A percentile compares a stretch with the other conserved stretches of the same genome.
Conservation (phyloP, 768 basidiomycete genomes). For the Gloeostereum incarnatum region DNA sequence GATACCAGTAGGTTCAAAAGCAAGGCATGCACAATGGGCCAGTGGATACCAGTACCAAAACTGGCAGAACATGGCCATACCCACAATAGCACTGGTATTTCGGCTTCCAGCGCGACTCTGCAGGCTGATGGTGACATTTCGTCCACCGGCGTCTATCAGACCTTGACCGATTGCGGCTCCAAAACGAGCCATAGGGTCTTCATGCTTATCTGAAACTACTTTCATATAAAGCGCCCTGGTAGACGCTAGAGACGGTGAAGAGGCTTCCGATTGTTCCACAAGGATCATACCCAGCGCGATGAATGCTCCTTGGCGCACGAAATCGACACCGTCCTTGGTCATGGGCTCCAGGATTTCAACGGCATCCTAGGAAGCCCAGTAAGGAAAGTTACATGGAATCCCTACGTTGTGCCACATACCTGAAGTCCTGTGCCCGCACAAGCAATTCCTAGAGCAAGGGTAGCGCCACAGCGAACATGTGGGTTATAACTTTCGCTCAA, state of each 20-base stretch:
- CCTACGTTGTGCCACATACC: too few species aligned
- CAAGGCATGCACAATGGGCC: conserved; percentile 85
- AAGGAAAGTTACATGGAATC: neutral
- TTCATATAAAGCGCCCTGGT: conserved; percentile 83
- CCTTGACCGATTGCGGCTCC: conserved; percentile 95
- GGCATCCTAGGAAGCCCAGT: conserved; percentile 58
- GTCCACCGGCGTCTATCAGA: conserved; percentile 93
- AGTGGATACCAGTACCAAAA: conserved; percentile 99
- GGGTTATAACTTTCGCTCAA: conserved; percentile 98
- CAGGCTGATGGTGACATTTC: conserved; percentile 91
- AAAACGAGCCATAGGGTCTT: conserved; percentile 98
- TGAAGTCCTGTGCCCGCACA: conserved; percentile 96
- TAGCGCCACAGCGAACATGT: conserved; percentile 95
- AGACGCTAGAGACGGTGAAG: conserved; percentile 70
- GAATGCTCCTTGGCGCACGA: conserved; percentile 96
- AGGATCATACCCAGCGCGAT: conserved; percentile 95
- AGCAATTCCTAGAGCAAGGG: conserved; percentile 91
- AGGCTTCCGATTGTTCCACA: conserved; percentile 90
- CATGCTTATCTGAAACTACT: conserved; percentile 92
- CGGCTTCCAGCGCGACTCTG: conserved; percentile 89
- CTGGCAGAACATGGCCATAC: conserved; percentile 97
- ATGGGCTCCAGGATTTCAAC: conserved; percentile 95
- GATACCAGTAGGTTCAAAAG: conserved; percentile 93
- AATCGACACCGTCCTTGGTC: conserved; percentile 97
- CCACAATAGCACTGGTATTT: conserved; percentile 92